Conservation (phyloP, 2,329 filamentous ascomycete genomes). For the Talaromyces atroroseus region DNA sequence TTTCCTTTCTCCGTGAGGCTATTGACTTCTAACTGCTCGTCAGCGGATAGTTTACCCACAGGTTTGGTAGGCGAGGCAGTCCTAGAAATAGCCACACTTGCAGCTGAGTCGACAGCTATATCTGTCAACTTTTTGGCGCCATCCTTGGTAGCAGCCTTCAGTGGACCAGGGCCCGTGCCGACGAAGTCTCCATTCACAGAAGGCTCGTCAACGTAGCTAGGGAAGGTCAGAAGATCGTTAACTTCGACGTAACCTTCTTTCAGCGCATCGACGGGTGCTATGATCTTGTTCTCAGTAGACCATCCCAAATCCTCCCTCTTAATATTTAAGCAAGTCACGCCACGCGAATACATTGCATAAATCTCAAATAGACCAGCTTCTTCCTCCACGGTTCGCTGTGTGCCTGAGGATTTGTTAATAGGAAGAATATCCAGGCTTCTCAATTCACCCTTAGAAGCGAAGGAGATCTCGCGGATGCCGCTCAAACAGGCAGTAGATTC, state of each 20-base stretch:
- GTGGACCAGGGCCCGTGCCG: constrained; percentile 20
- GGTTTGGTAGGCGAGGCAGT: constrained; percentile 37
- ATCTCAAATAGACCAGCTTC: constrained; percentile 83
- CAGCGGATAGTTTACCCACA: constrained; percentile 31
- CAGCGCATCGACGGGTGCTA: constrained; percentile 70
- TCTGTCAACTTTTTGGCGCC: constrained; percentile 35
- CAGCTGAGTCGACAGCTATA: constrained; percentile 20
- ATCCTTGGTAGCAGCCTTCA: constrained; percentile 35
- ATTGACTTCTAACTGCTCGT: constrained; percentile 27
- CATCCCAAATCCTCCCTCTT: constrained; percentile 88
- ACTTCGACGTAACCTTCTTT: constrained; percentile 69
- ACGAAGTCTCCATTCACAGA: constrained; percentile 42
- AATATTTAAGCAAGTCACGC: constrained; percentile 83
- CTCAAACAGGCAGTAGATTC: constrained; percentile 97
- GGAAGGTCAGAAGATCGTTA: constrained; percentile 56
- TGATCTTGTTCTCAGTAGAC: constrained; percentile 82
- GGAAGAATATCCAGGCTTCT: constrained; percentile 86
- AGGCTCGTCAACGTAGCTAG: constrained; percentile 38
- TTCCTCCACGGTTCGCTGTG: constrained; percentile 53
- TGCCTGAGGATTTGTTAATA: constrained; percentile 47
- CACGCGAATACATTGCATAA: constrained; percentile 95
- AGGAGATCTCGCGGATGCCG: constrained; percentile 91
- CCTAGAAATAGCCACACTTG: constrained; percentile 20
- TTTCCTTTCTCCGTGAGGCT: constrained; percentile 53
- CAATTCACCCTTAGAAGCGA: constrained; percentile 76